These are phyloP conservation scores for Pichia sp. DNA, from an alignment of 1,139 yeast species.

Conservation along the genomic window DNA sequence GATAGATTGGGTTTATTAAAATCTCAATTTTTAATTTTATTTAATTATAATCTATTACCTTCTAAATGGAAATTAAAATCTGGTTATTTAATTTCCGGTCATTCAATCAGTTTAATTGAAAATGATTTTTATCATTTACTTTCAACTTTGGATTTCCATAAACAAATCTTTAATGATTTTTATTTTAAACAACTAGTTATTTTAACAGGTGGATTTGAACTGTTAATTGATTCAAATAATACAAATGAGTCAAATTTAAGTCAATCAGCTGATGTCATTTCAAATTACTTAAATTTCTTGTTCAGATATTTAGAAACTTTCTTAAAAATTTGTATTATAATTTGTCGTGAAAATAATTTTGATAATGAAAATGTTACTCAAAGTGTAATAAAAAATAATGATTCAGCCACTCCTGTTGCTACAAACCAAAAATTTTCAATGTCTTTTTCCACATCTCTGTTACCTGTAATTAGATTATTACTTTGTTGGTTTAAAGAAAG, in stretches of 20 bases:
- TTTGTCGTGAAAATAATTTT: constrained; percentile 16
- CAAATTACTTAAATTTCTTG: constrained; percentile 29
- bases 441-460: constrained; percentile 23
- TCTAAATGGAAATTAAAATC: constrained; percentile 29
- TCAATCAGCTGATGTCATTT: constrained; percentile 22
- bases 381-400: background rate
- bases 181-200: constrained; percentile 30
- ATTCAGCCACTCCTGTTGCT: constrained; percentile 4
- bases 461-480: constrained; percentile 40
- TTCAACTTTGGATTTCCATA: constrained; percentile 26
- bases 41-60: constrained; percentile 28
- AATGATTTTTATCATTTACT: constrained; percentile 29
- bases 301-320: constrained; percentile 31
- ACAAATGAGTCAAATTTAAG: constrained; percentile 16
- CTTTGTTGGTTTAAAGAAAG: constrained; percentile 51
- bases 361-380: constrained; percentile 6
- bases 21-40: constrained; percentile 26
- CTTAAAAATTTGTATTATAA: constrained; percentile 22
- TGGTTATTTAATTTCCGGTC: constrained; percentile 29
- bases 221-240: constrained; percentile 25
- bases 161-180: constrained; percentile 27
- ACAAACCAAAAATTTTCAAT: constrained; percentile 10
- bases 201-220: constrained; percentile 30
- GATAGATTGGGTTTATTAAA: constrained; percentile 29
- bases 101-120: constrained; percentile 32